Evolutionary conservation across 2,329 filamentous ascomycete species (phyloP), one percentile per base, ranked within the genome.

Genomic region (Ophiostoma australiae): DNA sequence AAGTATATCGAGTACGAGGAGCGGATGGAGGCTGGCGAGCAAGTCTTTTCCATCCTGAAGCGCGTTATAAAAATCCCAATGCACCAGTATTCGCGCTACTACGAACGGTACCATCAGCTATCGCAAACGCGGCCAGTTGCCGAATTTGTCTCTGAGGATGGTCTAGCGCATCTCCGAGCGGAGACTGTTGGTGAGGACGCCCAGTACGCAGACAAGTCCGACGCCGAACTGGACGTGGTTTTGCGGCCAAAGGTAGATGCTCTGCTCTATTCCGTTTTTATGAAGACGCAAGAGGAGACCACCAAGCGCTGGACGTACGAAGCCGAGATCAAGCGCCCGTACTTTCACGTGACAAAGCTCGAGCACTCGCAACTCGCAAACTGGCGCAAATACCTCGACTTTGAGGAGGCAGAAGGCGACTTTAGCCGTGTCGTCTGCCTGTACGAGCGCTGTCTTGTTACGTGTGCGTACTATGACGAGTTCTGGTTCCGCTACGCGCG

Each of bases 1-100:
- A 98, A 97, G 81, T 99, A 97, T 78, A 88, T 99, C 74, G 95
- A 98, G 78, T 98, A 96, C 77, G 95, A 98, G 79, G 94, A 97
- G 79, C 91, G 94, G 1, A 85, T 94, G 73, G 93, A 97, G 77
- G 89, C 91, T 0, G 87, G 90, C 17, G 92, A 96, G 74, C 92
- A 89, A 76, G 92, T 97, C 70, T 97, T 96, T 76, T 88, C 87
- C 58, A 92, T 99, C 71, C 85, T 97, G 69, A 85, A 86, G 73
- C 91, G 94, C 70, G 86, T 97, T 71, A 91, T 97, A 70, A 87
- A 91, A 77, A 93, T 98, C 70, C 94, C 95, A 0, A 92, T 97
- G 87, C 94, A 98, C 78, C 93, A 97, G 78, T 98, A 97, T 82
- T 91, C 92, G 27, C 88, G 93, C 41, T 99, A 98, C 82, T 98